Percentiles rank a stretch among this genome's conserved stretches.
These are phyloP conservation scores for Fusarium sp. DNA, from an alignment of 2,329 filamentous ascomycete genomes.

Conservation along the genomic window DNA sequence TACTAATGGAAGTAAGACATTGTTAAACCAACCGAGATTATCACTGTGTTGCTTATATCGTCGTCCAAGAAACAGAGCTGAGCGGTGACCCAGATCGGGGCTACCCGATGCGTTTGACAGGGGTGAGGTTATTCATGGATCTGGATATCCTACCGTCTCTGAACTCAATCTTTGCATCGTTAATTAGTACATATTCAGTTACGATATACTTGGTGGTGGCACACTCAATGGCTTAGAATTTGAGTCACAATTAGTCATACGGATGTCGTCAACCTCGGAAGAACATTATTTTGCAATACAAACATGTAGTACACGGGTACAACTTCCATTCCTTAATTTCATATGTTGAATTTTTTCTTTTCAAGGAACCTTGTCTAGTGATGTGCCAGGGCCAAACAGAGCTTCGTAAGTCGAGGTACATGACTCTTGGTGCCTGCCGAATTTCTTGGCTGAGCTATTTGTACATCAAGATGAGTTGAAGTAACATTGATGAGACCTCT, in stretches of 20 bases:
- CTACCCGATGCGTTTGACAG: constrained; percentile 28
- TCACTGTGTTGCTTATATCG: background rate
- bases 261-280: background rate
- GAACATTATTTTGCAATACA: constrained; percentile 2
- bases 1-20: background rate
- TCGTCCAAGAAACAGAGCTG: constrained; percentile 21
- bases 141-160: constrained; percentile 15
- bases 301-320: background rate
- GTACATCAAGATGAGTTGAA: background rate
- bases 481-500: background rate
- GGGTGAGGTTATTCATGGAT: constrained; percentile 11
- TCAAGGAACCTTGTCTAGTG: constrained; percentile 30
- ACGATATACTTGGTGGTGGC: background rate
- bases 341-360: constrained; percentile 1
- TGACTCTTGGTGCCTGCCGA: constrained; percentile 4
- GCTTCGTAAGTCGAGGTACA: constrained; percentile 28
- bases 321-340: background rate
- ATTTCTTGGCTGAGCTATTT: constrained; percentile 6
- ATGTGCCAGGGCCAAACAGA: constrained; percentile 26
- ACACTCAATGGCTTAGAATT: constrained; percentile 1
- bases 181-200: constrained; percentile 10
- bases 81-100: constrained; percentile 28
- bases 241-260: constrained; percentile 11
- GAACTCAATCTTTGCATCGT: constrained; percentile 5
- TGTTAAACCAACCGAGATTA: constrained; percentile 1